These are phyloP conservation scores for Lotus japonicus DNA, from an alignment of 306 rosid genomes.

Conservation along the genomic window DNA sequence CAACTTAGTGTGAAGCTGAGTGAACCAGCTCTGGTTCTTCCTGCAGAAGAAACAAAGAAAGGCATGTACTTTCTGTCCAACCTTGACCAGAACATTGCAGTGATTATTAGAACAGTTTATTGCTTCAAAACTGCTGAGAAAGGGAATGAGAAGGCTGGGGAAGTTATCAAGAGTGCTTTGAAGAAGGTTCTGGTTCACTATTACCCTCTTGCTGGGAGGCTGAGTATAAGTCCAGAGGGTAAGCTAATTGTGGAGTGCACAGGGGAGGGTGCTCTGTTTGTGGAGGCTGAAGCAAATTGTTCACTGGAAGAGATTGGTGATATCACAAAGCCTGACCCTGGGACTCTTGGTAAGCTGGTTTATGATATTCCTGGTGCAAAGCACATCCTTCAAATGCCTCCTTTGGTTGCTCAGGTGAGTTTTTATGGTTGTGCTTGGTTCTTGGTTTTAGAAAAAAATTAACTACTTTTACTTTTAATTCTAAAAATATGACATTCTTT, in stretches of 20 bases:
- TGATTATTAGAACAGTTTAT: slow-evolving; percentile 61
- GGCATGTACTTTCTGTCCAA: slow-evolving; percentile 76
- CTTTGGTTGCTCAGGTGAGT: slow-evolving; percentile 74
- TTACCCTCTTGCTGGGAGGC: slow-evolving; percentile 83
- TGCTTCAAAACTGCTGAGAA: slow-evolving; percentile 45
- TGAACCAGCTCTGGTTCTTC: slow-evolving; percentile 54
- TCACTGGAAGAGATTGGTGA: slow-evolving; percentile 64
- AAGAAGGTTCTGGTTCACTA: slow-evolving; percentile 64
- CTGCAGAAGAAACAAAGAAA: slow-evolving; percentile 59
- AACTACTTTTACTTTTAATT: no score
- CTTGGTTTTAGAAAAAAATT: not conserved
- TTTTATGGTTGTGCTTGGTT: slow-evolving; percentile 25
- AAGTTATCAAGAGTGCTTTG: slow-evolving; percentile 58
- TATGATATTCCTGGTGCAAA: slow-evolving; percentile 82
- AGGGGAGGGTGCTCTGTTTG: slow-evolving; percentile 82
- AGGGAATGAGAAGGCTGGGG: slow-evolving; percentile 57
- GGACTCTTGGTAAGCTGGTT: slow-evolving; percentile 76
- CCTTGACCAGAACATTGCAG: slow-evolving; percentile 92
- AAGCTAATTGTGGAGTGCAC: slow-evolving; percentile 81
- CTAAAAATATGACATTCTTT: no score
- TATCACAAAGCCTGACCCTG: slow-evolving; percentile 69
- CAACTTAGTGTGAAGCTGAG: slow-evolving; percentile 43
- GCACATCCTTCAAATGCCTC: slow-evolving; percentile 85
- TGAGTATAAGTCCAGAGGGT: slow-evolving; percentile 63
- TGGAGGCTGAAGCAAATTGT: slow-evolving; percentile 84